Conservation (phyloP, 2,329 filamentous ascomycete species). For the Trichoderma pleuroti region DNA sequence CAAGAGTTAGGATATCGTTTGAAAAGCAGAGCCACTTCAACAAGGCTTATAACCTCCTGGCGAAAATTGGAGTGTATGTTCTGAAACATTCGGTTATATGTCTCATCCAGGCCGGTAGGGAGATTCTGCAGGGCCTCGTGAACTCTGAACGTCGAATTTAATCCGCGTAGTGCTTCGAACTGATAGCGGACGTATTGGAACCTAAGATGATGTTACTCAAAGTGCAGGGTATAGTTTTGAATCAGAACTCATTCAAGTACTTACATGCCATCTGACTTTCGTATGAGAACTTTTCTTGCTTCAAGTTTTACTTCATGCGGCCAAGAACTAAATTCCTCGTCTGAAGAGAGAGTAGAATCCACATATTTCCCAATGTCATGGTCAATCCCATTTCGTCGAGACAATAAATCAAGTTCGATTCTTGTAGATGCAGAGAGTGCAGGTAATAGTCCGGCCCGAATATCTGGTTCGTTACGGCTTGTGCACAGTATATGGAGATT, state of each 20-base stretch:
- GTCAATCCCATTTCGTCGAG: not conserved
- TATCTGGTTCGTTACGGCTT: not conserved
- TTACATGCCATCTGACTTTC: not conserved
- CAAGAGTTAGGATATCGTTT: not conserved
- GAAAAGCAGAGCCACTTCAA: not conserved
- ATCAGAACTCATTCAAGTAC: not conserved
- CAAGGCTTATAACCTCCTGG: not conserved
- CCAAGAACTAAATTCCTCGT: not conserved
- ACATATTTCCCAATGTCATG: not conserved
- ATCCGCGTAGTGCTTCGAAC: not conserved
- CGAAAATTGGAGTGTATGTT: not conserved
- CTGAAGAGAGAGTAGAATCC: not conserved
- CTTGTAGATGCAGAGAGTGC: not conserved
- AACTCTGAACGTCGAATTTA: not conserved
- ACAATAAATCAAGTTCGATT: not conserved
- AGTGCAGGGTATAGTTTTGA: not conserved
- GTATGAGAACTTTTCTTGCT: not conserved
- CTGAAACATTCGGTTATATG: not conserved
- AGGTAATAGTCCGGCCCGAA: not conserved
- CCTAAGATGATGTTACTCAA: not conserved
- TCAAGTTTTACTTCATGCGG: not conserved
- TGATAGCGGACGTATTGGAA: not conserved
- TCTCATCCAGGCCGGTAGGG: not conserved
- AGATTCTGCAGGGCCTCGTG: not conserved
- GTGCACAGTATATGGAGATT: not conserved